Base-by-base conservation (phyloP, 768 basidiomycete genomes). In the Russula foetens region DNA sequence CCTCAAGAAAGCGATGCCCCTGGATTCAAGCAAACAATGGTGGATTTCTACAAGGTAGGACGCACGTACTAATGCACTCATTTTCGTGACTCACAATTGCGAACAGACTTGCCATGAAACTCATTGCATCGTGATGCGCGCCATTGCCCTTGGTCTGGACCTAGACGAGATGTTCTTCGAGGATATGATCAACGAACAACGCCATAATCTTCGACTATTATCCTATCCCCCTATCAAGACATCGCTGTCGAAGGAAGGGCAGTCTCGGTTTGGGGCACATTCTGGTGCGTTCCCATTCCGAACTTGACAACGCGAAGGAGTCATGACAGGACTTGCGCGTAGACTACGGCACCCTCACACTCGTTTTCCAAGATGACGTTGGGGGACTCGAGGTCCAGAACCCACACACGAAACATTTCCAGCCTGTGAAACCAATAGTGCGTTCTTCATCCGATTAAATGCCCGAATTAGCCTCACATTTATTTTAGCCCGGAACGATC, bases 361-460 rank as follows among this genome's bases (percentile, higher is more conserved):
- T 92, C 39, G 76, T 92, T 14, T 92, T 91, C 73, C 90, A 92
- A 72, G 90, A 91, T 67, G 76, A 84, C 79, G 84, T 92, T 53
- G 90, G 91, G 12, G 91, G 91, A 6, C 76, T 92, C 35, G 85
- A 93, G 70, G 88, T 91, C 8, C 83, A 87, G 67, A 88, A 91
- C 67, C 89, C 88, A 12, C 84, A 86, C 65, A 90, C 88, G 0
- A 81, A 81, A 19, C 71, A 76, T 21, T 93, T 83, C 71, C 77
- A 87, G 60, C 80, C 89, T 44, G 91, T 89, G 0, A 80, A 75
- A 1, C 91, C 91, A 3, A 84, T 92, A 43, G 90, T 92, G 73
- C 62, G 84, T 71, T 26, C 49, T 23, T 55, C 39, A 4, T 38
- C 8, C 53, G 19, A n/a, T 29, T 28, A 38, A 7, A 26, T 21